Evolutionary conservation across 129 eudicot species (phyloP).

Genomic region (Cynara cardunculus): DNA sequence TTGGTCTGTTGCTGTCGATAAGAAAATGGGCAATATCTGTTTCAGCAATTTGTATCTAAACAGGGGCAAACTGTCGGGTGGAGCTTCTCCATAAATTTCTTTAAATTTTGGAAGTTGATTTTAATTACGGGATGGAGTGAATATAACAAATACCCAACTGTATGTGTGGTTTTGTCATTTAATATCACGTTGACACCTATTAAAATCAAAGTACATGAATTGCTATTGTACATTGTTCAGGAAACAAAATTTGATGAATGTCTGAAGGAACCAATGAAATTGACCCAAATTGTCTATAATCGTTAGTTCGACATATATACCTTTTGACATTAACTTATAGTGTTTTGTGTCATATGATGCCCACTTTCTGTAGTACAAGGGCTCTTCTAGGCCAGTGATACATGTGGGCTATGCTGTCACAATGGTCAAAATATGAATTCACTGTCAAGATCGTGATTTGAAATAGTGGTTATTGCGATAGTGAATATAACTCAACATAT

Average conservation of each 20-base stretch:
- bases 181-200: too few relatives aligned
- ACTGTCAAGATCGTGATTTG: too few relatives aligned
- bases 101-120: background rate
- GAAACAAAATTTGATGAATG: background rate
- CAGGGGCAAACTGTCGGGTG: background rate
- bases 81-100: background rate
- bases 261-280: background rate
- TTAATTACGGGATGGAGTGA: background rate
- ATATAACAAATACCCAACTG: too few relatives aligned
- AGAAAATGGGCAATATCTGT: background rate
- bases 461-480: too few relatives aligned
- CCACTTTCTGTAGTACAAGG: too few relatives aligned
- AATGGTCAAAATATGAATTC: too few relatives aligned
- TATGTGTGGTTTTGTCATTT: too few relatives aligned
- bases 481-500: too few relatives aligned
- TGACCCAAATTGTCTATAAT: background rate
- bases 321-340: background rate
- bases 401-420: too few relatives aligned
- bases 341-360: background rate
- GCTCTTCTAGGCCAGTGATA: too few relatives aligned
- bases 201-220: background rate
- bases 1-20: too few relatives aligned
- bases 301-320: background rate
- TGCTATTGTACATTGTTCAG: background rate
- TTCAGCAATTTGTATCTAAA: background rate